Conservation (phyloP, 495 filamentous ascomycete genomes). For the Xylaria flabelliformis region DNA sequence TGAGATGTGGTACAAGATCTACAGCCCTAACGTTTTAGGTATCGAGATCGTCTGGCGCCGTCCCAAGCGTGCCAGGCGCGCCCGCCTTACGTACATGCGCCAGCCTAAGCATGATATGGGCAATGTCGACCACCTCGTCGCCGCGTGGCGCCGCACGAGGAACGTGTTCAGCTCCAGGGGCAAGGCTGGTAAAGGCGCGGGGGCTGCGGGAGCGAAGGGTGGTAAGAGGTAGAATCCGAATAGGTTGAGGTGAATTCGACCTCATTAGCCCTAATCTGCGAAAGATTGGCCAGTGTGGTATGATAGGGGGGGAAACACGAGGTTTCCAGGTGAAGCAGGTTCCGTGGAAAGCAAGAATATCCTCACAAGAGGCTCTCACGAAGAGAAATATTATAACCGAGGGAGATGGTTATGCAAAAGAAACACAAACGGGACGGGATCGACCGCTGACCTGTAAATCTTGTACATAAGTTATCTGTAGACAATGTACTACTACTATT, state of each 20-base stretch:
- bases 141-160: constrained; percentile 45
- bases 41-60: constrained; percentile 92
- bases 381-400: background rate
- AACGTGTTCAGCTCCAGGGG: constrained; percentile 40
- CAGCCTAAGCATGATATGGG: constrained; percentile 62
- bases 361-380: background rate
- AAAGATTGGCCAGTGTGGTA: background rate
- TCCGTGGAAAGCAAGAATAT: background rate
- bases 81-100: constrained; percentile 90
- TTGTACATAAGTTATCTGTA: constrained; percentile 31
- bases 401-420: background rate
- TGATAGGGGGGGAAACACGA: background rate
- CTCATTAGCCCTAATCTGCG: background rate
- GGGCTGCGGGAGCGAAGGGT: constrained; percentile 9
- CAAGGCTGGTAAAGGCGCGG: constrained; percentile 11
- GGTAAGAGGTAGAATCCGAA: constrained; percentile 26
- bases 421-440: background rate
- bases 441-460: constrained; percentile 13
- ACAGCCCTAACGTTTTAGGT: constrained; percentile 82
- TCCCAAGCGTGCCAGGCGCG: constrained; percentile 83
- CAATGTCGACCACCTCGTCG: constrained; percentile 52
- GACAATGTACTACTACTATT: constrained; percentile 27
- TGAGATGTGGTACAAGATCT: constrained; percentile 98
- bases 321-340: background rate
- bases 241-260: background rate